Evolutionary conservation across 1,284 basidiomycete genomes (phyloP).

Genomic region (Puccinia hordei): DNA sequence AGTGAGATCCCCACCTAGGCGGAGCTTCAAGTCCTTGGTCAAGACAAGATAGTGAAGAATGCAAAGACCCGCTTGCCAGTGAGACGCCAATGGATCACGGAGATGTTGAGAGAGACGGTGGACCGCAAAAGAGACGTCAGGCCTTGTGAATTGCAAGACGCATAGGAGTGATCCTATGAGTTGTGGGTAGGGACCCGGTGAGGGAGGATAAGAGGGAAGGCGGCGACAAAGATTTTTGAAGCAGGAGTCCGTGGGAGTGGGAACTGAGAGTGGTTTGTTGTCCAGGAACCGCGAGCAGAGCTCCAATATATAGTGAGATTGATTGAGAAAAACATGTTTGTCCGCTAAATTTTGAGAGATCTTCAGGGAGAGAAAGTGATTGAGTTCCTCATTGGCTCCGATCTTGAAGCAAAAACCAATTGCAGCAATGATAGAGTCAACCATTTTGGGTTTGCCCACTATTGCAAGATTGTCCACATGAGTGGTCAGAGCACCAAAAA

Average conservation of each 20-base stretch:
- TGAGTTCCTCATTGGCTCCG: neutral
- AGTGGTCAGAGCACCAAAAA: conserved; percentile 8
- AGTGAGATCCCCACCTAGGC: neutral
- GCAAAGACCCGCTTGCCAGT: conserved; percentile 8
- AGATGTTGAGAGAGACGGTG: neutral
- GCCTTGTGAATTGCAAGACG: neutral
- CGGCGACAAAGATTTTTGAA: neutral
- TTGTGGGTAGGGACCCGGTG: conserved; percentile 3
- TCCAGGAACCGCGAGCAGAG: neutral
- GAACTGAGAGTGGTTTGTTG: neutral
- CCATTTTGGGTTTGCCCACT: neutral
- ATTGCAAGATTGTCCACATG: conserved; percentile 18
- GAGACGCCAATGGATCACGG: neutral
- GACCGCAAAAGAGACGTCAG: conserved; percentile 12
- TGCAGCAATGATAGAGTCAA: neutral
- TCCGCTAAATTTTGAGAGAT: neutral
- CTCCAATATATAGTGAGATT: conserved; percentile 13
- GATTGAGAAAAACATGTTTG: conserved; percentile 1
- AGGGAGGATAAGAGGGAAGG: neutral
- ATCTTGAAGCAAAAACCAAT: neutral
- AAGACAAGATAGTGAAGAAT: neutral
- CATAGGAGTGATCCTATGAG: conserved; percentile 10
- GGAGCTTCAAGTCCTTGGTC: neutral
- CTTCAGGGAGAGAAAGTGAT: conserved; percentile 7
- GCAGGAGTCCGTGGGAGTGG: neutral